Base-by-base conservation (phyloP, 176 grass and related monocot species). In the Leersia perrieri region DNA sequence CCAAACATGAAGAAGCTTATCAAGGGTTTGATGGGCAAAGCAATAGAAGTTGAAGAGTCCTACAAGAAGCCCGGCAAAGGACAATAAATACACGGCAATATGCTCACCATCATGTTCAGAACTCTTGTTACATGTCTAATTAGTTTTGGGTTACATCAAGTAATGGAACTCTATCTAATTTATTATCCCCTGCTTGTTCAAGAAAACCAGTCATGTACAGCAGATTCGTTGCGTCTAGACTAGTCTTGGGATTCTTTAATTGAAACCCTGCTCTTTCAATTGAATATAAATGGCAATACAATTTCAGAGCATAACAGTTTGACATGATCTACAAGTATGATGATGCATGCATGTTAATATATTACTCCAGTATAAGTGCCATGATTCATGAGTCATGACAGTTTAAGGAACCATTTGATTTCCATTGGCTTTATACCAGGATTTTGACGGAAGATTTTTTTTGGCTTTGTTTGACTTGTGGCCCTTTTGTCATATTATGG, bases 1-100 rank as follows among this genome's bases (percentile, higher is more conserved):
- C 93, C 93, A 63, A 96, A 96, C 32, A 69, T 96, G 25, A 92
- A 76, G 76, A 58, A 84, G 47, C 25, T 90, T 47, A 61, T 80
- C 31, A 55, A 44, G 77, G 15, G 1, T 12, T 60, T 70, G 74
- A 31, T 96, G 65, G 88, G 66, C 18, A 80, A 34, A 73, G 82
- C 61, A 6, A 96, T 92, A 40, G 70, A 88, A 51, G 0, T 90
- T 0, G 93, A 96, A 77, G 82, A 92, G 36, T 42, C 85, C 0
- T 90, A 84, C 80, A 87, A 91, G 87, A 94, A 94, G 72, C 55
- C 84, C 15, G 64, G 44, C 11, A 38, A 92, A 89, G 53, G 88
- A 47, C 27, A 72, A 77, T 63, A 66, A 90, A 30, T 84, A 83
- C 70, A 83, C 70, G 63, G 41, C 76, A 45, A 26, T 26, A 13